A percentile compares a stretch with the other conserved stretches of the same genome.
Conservation (phyloP, 2,329 filamentous ascomycete genomes). For the Penicillium sp. region DNA sequence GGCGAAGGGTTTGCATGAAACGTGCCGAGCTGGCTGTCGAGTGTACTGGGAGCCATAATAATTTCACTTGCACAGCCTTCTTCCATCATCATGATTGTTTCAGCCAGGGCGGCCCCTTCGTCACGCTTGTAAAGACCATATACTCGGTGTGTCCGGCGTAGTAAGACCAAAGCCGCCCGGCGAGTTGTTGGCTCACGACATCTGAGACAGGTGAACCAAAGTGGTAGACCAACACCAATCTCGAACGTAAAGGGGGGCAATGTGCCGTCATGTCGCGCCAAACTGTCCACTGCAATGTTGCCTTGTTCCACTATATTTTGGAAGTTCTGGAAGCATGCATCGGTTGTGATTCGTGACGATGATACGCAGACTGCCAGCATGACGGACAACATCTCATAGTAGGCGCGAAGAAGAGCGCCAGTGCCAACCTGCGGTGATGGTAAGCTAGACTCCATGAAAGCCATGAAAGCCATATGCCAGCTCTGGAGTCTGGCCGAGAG, state of each 20-base stretch:
- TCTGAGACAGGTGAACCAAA: conserved; percentile 37
- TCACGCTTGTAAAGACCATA: conserved; percentile 34
- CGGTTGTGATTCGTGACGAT: conserved; percentile 23
- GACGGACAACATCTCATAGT: conserved; percentile 30
- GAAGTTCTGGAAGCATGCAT: conserved; percentile 29
- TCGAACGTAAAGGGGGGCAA: conserved; percentile 39
- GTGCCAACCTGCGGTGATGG: conserved; percentile 22
- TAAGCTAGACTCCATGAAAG: conserved; percentile 17
- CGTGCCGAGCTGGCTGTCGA: not conserved
- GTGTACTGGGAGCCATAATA: not conserved
- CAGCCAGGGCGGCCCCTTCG: conserved; percentile 19
- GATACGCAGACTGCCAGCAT: conserved; percentile 28
- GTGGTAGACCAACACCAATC: conserved; percentile 31
- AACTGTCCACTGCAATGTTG: conserved; percentile 24
- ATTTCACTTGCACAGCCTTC: conserved; percentile 25
- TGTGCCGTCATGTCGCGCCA: conserved; percentile 25
- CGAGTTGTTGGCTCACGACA: conserved; percentile 38
- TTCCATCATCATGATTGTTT: conserved; percentile 36
- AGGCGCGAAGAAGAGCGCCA: conserved; percentile 26
- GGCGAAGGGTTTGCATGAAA: not conserved
- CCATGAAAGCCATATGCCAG: conserved; percentile 30
- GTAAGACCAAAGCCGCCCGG: conserved; percentile 32
- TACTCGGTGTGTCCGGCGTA: conserved; percentile 27
- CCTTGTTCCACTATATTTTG: conserved; percentile 32
- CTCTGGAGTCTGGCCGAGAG: conserved; percentile 22